Evolutionary conservation across 371 early-diverging fungal genomes (phyloP), one percentile per base, ranked within the genome.

Genomic region (Apophysomyces ossiformis): DNA sequence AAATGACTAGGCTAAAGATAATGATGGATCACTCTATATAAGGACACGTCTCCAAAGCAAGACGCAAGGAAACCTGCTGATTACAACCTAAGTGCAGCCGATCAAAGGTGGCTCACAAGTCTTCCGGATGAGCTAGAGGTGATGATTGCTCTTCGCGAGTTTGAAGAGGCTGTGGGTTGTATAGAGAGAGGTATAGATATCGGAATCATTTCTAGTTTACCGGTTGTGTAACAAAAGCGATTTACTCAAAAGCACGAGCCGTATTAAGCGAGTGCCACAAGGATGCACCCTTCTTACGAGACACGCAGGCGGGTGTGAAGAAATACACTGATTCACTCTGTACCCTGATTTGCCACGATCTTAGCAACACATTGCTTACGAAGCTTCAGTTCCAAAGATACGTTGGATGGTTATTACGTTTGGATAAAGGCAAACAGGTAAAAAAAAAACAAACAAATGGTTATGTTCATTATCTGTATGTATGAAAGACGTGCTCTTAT

Each of bases 81-180:
- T 16, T 5, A 1, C 54, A 50, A 50, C 7, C 58, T 77, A 21
- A 70, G 73, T 44, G 70, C 77, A 11, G 71, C 76, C 7, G 86
- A 87, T 63, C 73, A 77, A 37, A 84, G 85, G 41, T 92, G 90
- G 90, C 65, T 95, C n/a, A 74, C 77, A 21, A 90, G 93, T 63
- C 81, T 94, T 47, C 82, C 92, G 2, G 94, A 95, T 72, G 91
- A 93, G 47, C 71, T 97, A 58, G 97, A 95, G 61, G 94, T 97
- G 4, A 74, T 88, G 39, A 93, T 97, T 74, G 95, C 96, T 2
- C 84, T 93, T 36, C 78, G 96, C 47, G 94, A 95, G 65, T 95
- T 95, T 76, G 91, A 92, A 50, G 77, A 75, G n/a, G 92, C 95
- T 4, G 92, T 94, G 0, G 73, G 71, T 1, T 80, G 85, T 60